Percentiles rank a stretch among this genome's conserved stretches.
These are phyloP conservation scores for Plasmopara viticola DNA, from an alignment of 352 stramenopile genomes.

Conservation along the genomic window DNA sequence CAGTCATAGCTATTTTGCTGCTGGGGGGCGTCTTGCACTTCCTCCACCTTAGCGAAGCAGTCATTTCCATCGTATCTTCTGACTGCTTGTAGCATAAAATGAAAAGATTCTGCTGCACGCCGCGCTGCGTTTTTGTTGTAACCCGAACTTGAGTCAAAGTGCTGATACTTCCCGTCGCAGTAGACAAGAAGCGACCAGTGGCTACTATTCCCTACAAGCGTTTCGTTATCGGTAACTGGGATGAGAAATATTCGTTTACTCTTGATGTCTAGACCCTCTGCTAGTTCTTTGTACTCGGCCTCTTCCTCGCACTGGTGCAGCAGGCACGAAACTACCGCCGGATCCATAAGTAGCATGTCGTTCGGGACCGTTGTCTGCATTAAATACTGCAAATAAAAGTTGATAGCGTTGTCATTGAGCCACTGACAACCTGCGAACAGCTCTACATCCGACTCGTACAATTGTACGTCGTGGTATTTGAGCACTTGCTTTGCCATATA, in stretches of 20 bases:
- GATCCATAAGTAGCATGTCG: constrained; percentile 64
- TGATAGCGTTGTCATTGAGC: constrained; percentile 81
- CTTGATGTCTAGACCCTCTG: constrained; percentile 31
- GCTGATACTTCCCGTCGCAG: constrained; percentile 29
- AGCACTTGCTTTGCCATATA: constrained; percentile 46
- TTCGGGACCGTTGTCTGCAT: constrained; percentile 28
- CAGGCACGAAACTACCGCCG: constrained; percentile 73
- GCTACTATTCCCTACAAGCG: constrained; percentile 43
- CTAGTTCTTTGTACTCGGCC: constrained; percentile 64
- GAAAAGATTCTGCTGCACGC: constrained; percentile 35
- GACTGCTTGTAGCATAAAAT: constrained; percentile 27
- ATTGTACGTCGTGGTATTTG: constrained; percentile 75
- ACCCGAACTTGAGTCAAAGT: constrained; percentile 70
- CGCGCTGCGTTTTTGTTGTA: constrained; percentile 48
- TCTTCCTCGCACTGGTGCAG: constrained; percentile 80
- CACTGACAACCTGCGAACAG: constrained; percentile 55
- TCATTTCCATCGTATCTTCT: constrained; percentile 9
- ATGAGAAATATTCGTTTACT: constrained; percentile 46
- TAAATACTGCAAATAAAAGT: constrained; percentile 80
- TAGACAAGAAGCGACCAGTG: constrained; percentile 80
- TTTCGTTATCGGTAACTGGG: constrained; percentile 65
- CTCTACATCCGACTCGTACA: constrained; percentile 73
- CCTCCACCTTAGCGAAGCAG: constrained; percentile 17
- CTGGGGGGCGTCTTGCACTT: constrained; percentile 43
- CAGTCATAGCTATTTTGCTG: constrained; percentile 79